phyloP scores from a whole-genome alignment of 179 eudicot genomes.

The Carnegiea gigantea region DNA sequence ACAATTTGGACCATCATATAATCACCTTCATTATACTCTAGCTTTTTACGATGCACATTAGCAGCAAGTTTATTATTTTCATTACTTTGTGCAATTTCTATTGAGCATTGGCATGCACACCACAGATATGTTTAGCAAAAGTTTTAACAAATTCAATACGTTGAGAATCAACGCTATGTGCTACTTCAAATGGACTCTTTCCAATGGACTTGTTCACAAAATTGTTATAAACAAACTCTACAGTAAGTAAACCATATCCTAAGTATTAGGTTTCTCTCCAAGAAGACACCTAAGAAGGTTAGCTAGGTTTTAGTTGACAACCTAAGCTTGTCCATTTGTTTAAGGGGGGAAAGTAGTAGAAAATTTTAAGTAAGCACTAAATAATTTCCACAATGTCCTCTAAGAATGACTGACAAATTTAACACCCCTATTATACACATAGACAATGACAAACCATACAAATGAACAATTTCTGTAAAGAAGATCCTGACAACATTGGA shows the following conservation, averaged over 20 bases:
- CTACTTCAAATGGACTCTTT: no score
- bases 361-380: background rate
- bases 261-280: no score
- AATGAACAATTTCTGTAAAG: background rate
- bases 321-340: no score
- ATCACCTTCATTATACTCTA: constrained; percentile 6
- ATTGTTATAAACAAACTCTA: no score
- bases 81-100: background rate
- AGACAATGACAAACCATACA: background rate
- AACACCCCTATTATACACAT: background rate
- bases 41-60: background rate
- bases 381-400: background rate
- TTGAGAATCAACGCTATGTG: no score
- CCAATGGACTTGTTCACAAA: no score
- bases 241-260: no score
- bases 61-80: background rate
- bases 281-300: background rate
- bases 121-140: no score
- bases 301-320: no score
- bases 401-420: background rate
- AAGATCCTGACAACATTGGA: background rate
- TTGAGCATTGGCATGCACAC: no score
- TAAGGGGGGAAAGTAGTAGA: background rate
- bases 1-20: no score
- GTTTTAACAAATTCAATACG: no score